A percentile compares a stretch with the other conserved stretches of the same genome.
Conservation (phyloP, 2,329 filamentous ascomycete genomes). For the Pestalotiopsis sp. region DNA sequence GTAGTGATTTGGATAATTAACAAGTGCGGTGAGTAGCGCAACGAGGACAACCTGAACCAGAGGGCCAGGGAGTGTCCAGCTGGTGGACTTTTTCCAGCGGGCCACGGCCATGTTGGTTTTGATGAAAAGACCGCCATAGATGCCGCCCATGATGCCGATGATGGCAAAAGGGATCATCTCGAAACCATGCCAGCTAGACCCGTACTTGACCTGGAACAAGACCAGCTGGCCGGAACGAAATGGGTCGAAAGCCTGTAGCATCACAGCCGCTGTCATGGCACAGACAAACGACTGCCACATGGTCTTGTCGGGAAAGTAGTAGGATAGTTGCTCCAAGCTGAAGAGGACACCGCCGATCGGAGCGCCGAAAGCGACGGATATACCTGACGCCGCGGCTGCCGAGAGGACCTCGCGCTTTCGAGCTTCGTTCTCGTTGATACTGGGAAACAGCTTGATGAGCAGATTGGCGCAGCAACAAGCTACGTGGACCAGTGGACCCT, state of each 20-base stretch:
- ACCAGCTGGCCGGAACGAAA: conserved; percentile 96
- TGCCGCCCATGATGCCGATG: conserved; percentile 85
- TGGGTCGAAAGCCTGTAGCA: conserved; percentile 88
- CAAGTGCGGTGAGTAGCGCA: conserved; percentile 78
- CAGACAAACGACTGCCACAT: conserved; percentile 99
- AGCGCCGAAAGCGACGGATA: conserved; percentile 91
- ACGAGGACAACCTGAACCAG: conserved; percentile 80
- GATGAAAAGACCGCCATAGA: conserved; percentile 95
- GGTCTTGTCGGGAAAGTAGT: conserved; percentile 98
- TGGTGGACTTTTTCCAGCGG: conserved; percentile 71
- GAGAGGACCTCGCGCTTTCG: conserved; percentile 93
- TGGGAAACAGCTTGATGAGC: conserved; percentile 85
- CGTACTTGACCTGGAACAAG: conserved; percentile 93
- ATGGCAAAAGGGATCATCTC: conserved; percentile 87
- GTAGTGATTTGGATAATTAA: conserved; percentile 96
- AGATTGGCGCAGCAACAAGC: conserved; percentile 95
- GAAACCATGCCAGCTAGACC: conserved; percentile 89
- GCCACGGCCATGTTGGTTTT: conserved; percentile 89
- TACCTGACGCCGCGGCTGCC: conserved; percentile 87
- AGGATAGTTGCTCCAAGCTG: conserved; percentile 94
- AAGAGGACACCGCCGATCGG: conserved; percentile 95
- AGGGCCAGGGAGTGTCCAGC: conserved; percentile 69
- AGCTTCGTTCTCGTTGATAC: conserved; percentile 86
- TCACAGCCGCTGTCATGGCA: conserved; percentile 97
- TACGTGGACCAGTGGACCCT: conserved; percentile 93